A percentile compares a stretch with the other conserved stretches of the same genome.
Conservation (phyloP, 495 filamentous ascomycete species). For the Trichoderma orchidacearum region DNA sequence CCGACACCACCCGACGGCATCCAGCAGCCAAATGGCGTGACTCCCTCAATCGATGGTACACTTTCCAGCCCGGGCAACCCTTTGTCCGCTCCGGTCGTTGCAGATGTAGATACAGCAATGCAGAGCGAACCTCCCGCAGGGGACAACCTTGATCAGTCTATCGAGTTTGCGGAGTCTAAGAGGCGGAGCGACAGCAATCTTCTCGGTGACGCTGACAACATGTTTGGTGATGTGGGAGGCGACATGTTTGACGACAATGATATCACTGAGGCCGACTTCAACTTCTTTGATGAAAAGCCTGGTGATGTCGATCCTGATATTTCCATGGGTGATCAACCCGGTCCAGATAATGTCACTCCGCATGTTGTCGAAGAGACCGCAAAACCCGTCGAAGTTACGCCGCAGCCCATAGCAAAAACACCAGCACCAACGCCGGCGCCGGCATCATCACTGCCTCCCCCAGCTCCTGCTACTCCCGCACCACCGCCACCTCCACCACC, state of each 20-base stretch:
- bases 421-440: too few relatives aligned
- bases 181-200: constrained; percentile 21
- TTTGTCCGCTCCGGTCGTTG: constrained; percentile 6
- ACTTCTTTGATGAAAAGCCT: constrained; percentile 60
- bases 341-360: neutral
- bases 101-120: constrained; percentile 14
- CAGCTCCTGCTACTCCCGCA: neutral
- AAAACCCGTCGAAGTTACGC: neutral
- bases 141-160: constrained; percentile 3
- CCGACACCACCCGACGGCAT: constrained; percentile 77
- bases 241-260: constrained; percentile 69
- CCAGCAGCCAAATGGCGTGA: constrained; percentile 27
- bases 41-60: constrained; percentile 35
- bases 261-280: constrained; percentile 85
- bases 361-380: constrained; percentile 3
- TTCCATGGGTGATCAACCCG: neutral
- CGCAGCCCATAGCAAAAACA: neutral
- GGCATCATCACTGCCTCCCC: neutral
- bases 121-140: constrained; percentile 5
- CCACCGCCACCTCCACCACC: neutral
- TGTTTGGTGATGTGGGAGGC: constrained; percentile 52
- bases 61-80: constrained; percentile 32
- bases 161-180: constrained; percentile 14
- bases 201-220: constrained; percentile 38
- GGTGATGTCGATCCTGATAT: constrained; percentile 21